Conservation (phyloP, 106 monocot species). For the Acorus gramineus region DNA sequence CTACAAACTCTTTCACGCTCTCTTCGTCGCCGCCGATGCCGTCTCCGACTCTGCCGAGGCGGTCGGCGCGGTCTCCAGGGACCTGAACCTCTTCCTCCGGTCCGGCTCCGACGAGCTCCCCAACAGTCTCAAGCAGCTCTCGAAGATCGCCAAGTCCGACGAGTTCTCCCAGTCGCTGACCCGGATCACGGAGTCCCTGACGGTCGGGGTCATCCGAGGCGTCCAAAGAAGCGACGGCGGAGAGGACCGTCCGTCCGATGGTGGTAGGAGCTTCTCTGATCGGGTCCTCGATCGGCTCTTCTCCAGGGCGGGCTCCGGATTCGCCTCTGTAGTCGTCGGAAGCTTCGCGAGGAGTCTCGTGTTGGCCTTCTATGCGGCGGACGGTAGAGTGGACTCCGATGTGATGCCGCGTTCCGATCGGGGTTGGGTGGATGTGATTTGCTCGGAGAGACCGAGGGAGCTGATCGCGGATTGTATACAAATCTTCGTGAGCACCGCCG, state of each 20-base stretch:
- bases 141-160: slow-evolving; percentile 46
- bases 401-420: not conserved
- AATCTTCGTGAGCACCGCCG: slow-evolving; percentile 56
- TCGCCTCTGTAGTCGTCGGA: slow-evolving; percentile 44
- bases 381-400: not conserved
- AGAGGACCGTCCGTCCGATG: not conserved
- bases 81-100: slow-evolving; percentile 56
- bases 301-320: slow-evolving; percentile 37
- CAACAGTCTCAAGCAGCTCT: slow-evolving; percentile 35
- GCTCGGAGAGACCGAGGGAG: slow-evolving; percentile 25
- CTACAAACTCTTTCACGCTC: slow-evolving; percentile 19
- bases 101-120: slow-evolving; percentile 67
- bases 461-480: slow-evolving; percentile 43
- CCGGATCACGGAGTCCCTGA: slow-evolving; percentile 49
- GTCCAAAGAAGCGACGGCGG: slow-evolving; percentile 6
- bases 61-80: slow-evolving; percentile 38
- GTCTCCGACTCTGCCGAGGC: slow-evolving; percentile 37
- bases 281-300: slow-evolving; percentile 43
- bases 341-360: slow-evolving; percentile 61
- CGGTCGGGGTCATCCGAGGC: slow-evolving; percentile 35
- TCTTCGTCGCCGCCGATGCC: slow-evolving; percentile 30
- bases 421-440: slow-evolving; percentile 37
- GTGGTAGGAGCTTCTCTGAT: slow-evolving; percentile 30
- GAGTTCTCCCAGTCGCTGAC: slow-evolving; percentile 45
- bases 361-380: slow-evolving; percentile 20